Base-by-base conservation (phyloP, 352 stramenopile genomes). In the Pythium brassicae region DNA sequence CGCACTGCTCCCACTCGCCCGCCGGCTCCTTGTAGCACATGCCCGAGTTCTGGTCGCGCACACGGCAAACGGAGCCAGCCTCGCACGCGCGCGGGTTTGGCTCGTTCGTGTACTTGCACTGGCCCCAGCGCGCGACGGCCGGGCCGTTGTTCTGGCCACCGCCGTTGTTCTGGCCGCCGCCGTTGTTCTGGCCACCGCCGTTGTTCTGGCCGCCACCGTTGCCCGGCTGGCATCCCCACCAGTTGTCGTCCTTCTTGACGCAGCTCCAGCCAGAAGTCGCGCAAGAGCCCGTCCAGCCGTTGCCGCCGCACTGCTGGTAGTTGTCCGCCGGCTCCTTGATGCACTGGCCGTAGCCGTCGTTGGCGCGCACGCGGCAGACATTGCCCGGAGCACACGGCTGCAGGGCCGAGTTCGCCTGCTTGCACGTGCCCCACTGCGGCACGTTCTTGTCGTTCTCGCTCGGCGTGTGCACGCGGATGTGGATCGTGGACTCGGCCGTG, bases 331-430 rank as follows among this genome's bases (percentile, higher is more conserved):
- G 25, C 23, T 32, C 27, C 46, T 51, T 32, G 27, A 51, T 32
- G 46, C 46, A 51, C 46, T 51, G 46, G 46, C 46, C 46, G 27
- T 51, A 51, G 17, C 46, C n/a, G 17, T 51, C 17, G 46, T 51
- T 37, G 8, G 32, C 27, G 23, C 27, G 46, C 25, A 51, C 46
- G 8, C 23, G 25, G 27, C 46, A 51, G 20, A 37, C 7, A 12
- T 20, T 32, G 17, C 46, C 46, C 12, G 20, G 12, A 17, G 15
- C 46, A n/a, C 46, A 51, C 17, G 46, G 15, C 17, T 20, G 39
- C 39, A 23, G 39, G 15, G 39, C n/a, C 39, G 19, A n/a, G 39
- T 45, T 45, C 17, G 17, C 46, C 19, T 37, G 22, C 46, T 51
- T 51, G 22, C 46, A 51, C 27, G n/a, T n/a, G 27, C 46, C 46